Evolutionary conservation across 1,284 basidiomycete species (phyloP).

Genomic region (Phellinidium pouzarii): DNA sequence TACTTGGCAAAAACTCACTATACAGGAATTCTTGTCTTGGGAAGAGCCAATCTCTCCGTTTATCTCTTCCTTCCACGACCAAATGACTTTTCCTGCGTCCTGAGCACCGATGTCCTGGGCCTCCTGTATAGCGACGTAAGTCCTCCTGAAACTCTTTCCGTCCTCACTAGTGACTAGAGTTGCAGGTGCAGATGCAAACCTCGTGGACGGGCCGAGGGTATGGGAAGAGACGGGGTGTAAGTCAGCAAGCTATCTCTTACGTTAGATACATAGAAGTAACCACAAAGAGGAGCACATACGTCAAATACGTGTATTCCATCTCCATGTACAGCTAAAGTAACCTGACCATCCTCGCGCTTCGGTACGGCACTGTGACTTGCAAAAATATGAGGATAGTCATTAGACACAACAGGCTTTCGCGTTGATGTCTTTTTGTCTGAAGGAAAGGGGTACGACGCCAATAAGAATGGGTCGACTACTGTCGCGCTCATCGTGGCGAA

Average conservation of each 20-base stretch:
- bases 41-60: slow-evolving; percentile 31
- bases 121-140: slow-evolving; percentile 46
- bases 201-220: slow-evolving; percentile 56
- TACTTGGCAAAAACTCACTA: slow-evolving; percentile 34
- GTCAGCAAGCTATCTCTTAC: slow-evolving; percentile 45
- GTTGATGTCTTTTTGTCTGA: slow-evolving; percentile 22
- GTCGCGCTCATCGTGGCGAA: slow-evolving; percentile 35
- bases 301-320: slow-evolving; percentile 70
- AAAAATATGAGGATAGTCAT: slow-evolving; percentile 30
- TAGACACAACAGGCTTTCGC: slow-evolving; percentile 22
- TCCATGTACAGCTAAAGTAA: slow-evolving; percentile 56
- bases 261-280: background rate
- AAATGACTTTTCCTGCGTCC: slow-evolving; percentile 43
- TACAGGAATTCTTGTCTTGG: slow-evolving; percentile 33
- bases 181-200: slow-evolving; percentile 53
- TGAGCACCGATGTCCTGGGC: slow-evolving; percentile 39
- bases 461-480: slow-evolving; percentile 54
- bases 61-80: slow-evolving; percentile 56
- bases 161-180: slow-evolving; percentile 34
- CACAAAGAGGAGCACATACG: slow-evolving; percentile 35
- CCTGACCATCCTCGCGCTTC: slow-evolving; percentile 44
- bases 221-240: slow-evolving; percentile 61
- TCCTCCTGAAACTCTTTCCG: slow-evolving; percentile 37
- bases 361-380: slow-evolving; percentile 34
- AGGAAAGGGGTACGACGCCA: slow-evolving; percentile 41